Conservation (phyloP, 2,329 filamentous ascomycete genomes). For the Boeremia exigua region DNA sequence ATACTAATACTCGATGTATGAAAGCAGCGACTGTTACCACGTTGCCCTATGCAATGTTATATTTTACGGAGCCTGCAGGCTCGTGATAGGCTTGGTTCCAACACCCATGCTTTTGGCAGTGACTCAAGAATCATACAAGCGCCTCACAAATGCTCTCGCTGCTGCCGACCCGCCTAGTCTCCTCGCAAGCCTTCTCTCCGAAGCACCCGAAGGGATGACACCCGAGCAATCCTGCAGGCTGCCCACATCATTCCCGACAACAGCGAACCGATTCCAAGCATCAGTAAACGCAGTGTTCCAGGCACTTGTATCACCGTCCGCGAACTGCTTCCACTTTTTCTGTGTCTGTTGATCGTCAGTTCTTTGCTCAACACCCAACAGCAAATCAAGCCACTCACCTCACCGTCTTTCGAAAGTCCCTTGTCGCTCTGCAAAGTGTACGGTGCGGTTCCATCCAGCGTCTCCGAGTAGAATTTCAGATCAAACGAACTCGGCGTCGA, state of each 20-base stretch:
- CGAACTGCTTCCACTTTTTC: slow-evolving; percentile 25
- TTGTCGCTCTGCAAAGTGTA: slow-evolving; percentile 32
- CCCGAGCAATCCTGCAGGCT: slow-evolving; percentile 32
- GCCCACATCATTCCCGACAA: slow-evolving; percentile 29
- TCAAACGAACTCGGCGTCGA: slow-evolving; percentile 38
- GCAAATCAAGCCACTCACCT: slow-evolving; percentile 9
- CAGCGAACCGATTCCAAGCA: slow-evolving; percentile 30
- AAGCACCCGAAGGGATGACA: slow-evolving; percentile 20
- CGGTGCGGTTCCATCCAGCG: slow-evolving; percentile 32
- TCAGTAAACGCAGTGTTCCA: slow-evolving; percentile 31
- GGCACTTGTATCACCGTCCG: slow-evolving; percentile 13
- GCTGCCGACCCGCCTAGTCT: slow-evolving; percentile 9
- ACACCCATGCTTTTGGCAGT: too few relatives aligned
- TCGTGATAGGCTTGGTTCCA: too few relatives aligned
- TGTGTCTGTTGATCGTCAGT: slow-evolving; percentile 25
- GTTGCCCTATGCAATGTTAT: too few relatives aligned
- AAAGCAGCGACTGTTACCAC: too few relatives aligned
- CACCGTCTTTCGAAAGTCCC: slow-evolving; percentile 26
- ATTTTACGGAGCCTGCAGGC: too few relatives aligned
- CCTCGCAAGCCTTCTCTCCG: slow-evolving; percentile 6
- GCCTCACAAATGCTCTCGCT: slow-evolving; percentile 12
- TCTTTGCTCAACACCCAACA: neutral
- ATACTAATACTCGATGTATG: too few relatives aligned
- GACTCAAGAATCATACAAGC: slow-evolving; percentile 7
- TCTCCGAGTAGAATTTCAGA: slow-evolving; percentile 39